Conservation (phyloP, 179 eudicot species). For the Silene coronaria region DNA sequence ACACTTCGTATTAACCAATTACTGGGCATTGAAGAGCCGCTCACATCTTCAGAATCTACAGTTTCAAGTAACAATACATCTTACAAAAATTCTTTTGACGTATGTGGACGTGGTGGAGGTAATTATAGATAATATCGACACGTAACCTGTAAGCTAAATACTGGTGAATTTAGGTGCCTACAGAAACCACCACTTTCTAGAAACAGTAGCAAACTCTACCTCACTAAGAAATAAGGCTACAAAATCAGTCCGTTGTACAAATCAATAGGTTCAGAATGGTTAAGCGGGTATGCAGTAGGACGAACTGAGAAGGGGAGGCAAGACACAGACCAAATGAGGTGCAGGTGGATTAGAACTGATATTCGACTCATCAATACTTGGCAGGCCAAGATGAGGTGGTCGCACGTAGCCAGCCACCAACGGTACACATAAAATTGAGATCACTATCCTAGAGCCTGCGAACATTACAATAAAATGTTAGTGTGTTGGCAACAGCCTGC, state of each 20-base stretch:
- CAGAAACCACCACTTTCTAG: background rate
- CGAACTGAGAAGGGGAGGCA: conserved; percentile 90
- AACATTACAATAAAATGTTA: background rate
- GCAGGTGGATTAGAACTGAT: conserved; percentile 91
- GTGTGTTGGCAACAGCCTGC: too few relatives aligned
- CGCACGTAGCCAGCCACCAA: conserved; percentile 91
- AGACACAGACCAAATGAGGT: conserved; percentile 85
- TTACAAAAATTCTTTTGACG: background rate
- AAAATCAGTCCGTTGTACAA: conserved; percentile 16
- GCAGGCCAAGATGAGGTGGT: conserved; percentile 81
- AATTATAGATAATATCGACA: conserved; percentile 25
- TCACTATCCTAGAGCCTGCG: conserved; percentile 84
- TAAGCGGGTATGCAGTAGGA: conserved; percentile 83
- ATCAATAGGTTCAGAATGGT: conserved; percentile 8
- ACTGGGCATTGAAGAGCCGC: background rate
- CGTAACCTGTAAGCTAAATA: background rate
- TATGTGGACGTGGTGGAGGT: too few relatives aligned
- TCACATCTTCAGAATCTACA: background rate
- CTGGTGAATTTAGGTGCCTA: conserved; percentile 14
- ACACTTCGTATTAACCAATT: too few relatives aligned
- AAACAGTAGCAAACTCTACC: background rate
- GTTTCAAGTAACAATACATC: background rate
- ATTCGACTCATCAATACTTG: conserved; percentile 57
- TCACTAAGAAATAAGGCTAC: conserved; percentile 7
- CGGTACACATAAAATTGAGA: conserved; percentile 77